Base-by-base conservation (phyloP, 805 yeast genomes). In the Spathaspora sp. region DNA sequence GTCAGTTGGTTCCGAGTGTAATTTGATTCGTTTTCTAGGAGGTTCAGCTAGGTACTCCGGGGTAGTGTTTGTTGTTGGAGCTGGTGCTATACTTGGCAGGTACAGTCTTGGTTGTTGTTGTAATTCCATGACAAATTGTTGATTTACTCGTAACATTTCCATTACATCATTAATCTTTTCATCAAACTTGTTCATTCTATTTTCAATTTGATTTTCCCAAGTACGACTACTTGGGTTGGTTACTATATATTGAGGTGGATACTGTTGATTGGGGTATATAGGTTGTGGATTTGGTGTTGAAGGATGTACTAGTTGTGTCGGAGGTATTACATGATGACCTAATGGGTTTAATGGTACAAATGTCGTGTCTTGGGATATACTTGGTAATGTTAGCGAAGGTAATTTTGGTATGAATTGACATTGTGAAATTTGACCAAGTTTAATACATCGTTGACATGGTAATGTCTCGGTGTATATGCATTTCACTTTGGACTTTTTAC, bases 401-500 rank as follows among this genome's bases (percentile, higher is more conserved):
- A 81, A 69, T 54, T 78, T 81, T 48, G 78, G 76, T 46, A 81
- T 82, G 63, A 78, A 84, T 29, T 78, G 77, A 58, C 90, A 85
- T 44, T 60, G 59, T 16, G 59, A 54, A 2, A 76, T 77, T 28
- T 79, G 70, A 16, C 80, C 80, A 17, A 70, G 74, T 39, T 76
- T 73, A 14, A 70, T 56, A 61, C 91, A 85, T 51, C 88, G 62
- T 54, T 77, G 79, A 62, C 91, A 85, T 1, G 85, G 84, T 49
- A 78, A 65, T 1, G 64, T 56, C 2, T 68, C 70, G 5, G 69
- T 58, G 58, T 82, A 82, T 39, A 75, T 75, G 58, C 91, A 85
- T 63, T 77, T 82, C 26, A 85, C 83, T 64, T 85, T 85, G 19
- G 85, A 73, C 59, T 73, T 73, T 51, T 87, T 77, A 62, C 91